Percentiles rank a stretch among this genome's conserved stretches.
Conservation (phyloP, 768 basidiomycete species). For the Lactifluus rugatus region DNA sequence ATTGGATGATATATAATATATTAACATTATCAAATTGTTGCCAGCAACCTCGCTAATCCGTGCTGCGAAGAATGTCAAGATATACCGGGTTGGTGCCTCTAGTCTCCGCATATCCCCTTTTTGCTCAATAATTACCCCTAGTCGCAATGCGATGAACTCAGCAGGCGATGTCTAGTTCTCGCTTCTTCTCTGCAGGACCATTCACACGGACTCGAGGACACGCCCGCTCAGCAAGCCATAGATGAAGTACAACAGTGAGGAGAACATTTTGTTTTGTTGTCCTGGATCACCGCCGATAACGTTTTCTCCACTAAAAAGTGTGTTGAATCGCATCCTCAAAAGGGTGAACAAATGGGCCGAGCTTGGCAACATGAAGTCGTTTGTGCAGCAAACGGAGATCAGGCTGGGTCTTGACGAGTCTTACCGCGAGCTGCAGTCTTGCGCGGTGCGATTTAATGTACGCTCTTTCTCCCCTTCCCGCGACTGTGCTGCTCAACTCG, state of each 20-base stretch:
- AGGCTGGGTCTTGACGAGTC: conserved; percentile 13
- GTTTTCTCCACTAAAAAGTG: background rate
- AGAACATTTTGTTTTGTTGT: background rate
- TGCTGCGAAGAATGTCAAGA: conserved; percentile 12
- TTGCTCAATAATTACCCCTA: background rate
- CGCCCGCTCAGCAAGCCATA: conserved; percentile 11
- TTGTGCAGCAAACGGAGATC: conserved; percentile 17
- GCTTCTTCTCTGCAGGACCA: conserved; percentile 8
- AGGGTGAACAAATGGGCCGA: conserved; percentile 13
- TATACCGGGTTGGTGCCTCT: conserved; percentile 4
- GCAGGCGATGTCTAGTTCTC: conserved; percentile 8
- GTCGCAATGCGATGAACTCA: conserved; percentile 16
- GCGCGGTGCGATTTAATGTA: conserved; percentile 14
- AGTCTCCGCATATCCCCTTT: background rate
- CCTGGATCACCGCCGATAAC: background rate
- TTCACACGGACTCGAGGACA: conserved; percentile 13
- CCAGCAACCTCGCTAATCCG: conserved; percentile 1
- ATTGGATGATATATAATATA: too few species aligned
- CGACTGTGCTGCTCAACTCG: background rate
- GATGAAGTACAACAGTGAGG: conserved; percentile 18
- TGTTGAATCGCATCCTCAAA: conserved; percentile 9
- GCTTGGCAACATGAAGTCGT: conserved; percentile 11
- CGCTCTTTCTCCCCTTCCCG: background rate
- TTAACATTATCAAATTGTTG: background rate
- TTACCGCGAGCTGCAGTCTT: conserved; percentile 14